Evolutionary conservation across 1,284 basidiomycete genomes (phyloP), one percentile per base, ranked within the genome.

Genomic region (Exobasidium rhododendri): DNA sequence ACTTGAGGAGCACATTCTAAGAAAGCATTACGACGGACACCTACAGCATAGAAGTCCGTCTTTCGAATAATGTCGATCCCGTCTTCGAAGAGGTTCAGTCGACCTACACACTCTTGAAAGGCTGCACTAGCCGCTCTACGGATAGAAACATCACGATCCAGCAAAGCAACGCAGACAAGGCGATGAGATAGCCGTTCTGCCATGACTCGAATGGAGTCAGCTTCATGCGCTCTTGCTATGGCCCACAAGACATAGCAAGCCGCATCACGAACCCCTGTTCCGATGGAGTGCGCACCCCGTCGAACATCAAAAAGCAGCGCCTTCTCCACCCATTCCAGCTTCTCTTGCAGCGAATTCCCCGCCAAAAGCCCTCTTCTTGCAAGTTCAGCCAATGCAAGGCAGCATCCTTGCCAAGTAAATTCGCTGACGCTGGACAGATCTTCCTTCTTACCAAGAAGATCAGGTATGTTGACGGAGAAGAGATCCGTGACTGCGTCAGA

Each of bases 91-190:
- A 93, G 81, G 55, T 56, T 53, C 56, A 90, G 89, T 72, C 96
- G 84, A 7, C 96, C 96, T 45, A 97, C 96, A 73, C 90, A 89
- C 81, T 99, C 96, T 80, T 98, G 96, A 79, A 92, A 98, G 2
- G 94, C 92, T 7, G 96, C 96, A 80, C 94, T 97, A 2, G 94
- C 93, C 3, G 96, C 96, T 65, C 96, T 83, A n/a, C 96, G 85
- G 54, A 98, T 92, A 62, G 92, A 90, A 13, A 97, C 88, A 77
- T 98, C 96, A 29, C 96, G 85, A 81, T 99, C 96, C 70, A 89
- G 92, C 43, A 92, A 83, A 0, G 94, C 86, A 3, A 92, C 89
- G 10, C 86, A 85, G 6, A 89, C 86, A 56, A 98, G 84, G 28
- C 83, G 82, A 40, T 84, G 85, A 0, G 94, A 89, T 22, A 78